Base-by-base conservation (phyloP, 176 grass and related monocot species). In the Oryza glumipatula region DNA sequence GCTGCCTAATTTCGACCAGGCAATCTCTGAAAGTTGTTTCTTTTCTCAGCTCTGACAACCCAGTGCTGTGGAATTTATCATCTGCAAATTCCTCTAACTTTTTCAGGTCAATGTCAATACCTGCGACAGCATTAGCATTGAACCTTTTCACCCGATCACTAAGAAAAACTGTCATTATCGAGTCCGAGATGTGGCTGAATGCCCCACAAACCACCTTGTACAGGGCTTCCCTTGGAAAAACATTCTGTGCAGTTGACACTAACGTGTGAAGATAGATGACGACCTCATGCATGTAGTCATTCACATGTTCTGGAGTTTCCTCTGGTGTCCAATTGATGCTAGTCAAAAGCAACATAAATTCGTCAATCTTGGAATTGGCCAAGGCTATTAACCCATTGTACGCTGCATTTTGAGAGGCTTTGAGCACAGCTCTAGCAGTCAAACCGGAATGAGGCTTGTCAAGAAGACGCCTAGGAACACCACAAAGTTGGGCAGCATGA, bases 281-380 rank as follows among this genome's bases (percentile, higher is more conserved):
- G 17, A 94, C 83, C 74, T 90, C 94, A 38, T 97, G 92, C 80
- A 97, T 97, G 64, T 97, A 97, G 74, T 97, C 94, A 88, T 97
- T 97, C 22, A 48, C 87, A 15, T 97, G 92, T 84, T 97, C 91
- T 76, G 94, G 80, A 65, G 88, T 72, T 77, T 92, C 92, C 60
- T 97, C 94, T 64, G 68, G 63, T 38, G 85, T 94, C 94, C 94
- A 97, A 77, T 92, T 92, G 71, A 97, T 82, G 73, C 17, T 92
- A 75, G 82, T 77, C 76, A 97, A 79, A 23, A 86, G 84, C 70
- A 60, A 70, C 88, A 94, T 90, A 76, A 86, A 94, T 60, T 89
- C 91, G 66, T 97, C 89, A 46, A 97, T 82, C 86, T 90, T 94
- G 52, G 85, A 89, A 79, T 97, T 91, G 54, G 91, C 91, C 65